phyloP scores from a whole-genome alignment of 345 rosid species.

The Populus tremula region DNA sequence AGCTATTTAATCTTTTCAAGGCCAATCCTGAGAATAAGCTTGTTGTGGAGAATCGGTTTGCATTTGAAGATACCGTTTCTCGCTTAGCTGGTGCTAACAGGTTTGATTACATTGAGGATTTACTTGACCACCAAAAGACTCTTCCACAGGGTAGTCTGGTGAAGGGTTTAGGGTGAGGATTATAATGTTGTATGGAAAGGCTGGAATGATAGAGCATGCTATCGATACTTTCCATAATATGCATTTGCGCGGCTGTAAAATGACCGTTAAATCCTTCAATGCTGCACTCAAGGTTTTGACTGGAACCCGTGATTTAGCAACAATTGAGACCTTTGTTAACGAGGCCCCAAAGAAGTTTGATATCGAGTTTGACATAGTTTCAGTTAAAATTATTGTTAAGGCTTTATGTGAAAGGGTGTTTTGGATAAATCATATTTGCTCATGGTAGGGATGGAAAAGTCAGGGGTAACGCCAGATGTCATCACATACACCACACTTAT shows the following conservation, averaged over 20 bases:
- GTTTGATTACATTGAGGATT: slow-evolving; percentile 62
- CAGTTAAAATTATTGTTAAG: slow-evolving; percentile 59
- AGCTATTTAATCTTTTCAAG: slow-evolving; percentile 58
- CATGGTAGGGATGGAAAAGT: slow-evolving; percentile 55
- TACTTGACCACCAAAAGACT: slow-evolving; percentile 83
- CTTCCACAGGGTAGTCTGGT: slow-evolving; percentile 79
- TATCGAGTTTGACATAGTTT: slow-evolving; percentile 46
- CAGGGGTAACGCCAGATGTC: slow-evolving; percentile 65
- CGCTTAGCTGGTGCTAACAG: slow-evolving; percentile 68
- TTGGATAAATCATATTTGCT: slow-evolving; percentile 51
- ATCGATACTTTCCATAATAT: slow-evolving; percentile 54
- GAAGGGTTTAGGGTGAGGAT: slow-evolving; percentile 80
- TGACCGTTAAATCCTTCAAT: slow-evolving; percentile 75
- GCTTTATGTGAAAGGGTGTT: slow-evolving; percentile 52
- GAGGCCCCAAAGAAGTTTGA: slow-evolving; percentile 40
- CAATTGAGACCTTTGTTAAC: slow-evolving; percentile 44
- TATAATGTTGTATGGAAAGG: slow-evolving; percentile 77
- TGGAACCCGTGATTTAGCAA: slow-evolving; percentile 44
- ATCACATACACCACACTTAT: slow-evolving; percentile 69
- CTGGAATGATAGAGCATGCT: slow-evolving; percentile 70
- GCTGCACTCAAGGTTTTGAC: slow-evolving; percentile 62
- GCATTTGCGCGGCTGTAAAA: slow-evolving; percentile 58
- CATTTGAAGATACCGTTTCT: slow-evolving; percentile 73
- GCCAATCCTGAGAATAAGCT: slow-evolving; percentile 63
- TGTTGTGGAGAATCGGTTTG: slow-evolving; percentile 60